These are phyloP conservation scores for Saturnispora saitoi DNA, from an alignment of 805 yeast genomes.

Conservation along the genomic window DNA sequence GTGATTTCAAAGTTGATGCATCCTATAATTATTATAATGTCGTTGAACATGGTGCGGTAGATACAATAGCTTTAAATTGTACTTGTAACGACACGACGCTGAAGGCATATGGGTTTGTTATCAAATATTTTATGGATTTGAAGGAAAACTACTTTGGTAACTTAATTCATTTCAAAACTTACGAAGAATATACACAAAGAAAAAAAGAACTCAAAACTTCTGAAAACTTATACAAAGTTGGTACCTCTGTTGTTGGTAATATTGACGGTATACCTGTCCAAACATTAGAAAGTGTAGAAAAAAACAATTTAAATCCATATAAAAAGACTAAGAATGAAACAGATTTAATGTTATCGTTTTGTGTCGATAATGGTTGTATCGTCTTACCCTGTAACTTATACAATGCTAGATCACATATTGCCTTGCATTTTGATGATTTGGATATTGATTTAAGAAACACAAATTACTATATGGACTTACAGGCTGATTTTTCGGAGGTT, in stretches of 20 bases:
- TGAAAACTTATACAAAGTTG: conserved; percentile 5
- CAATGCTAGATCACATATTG: conserved; percentile 47
- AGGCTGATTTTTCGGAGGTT: conserved; percentile 60
- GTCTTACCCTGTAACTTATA: conserved; percentile 69
- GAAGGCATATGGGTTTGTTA: conserved; percentile 69
- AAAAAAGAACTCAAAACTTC: neutral
- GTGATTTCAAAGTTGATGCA: conserved; percentile 54
- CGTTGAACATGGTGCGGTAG: conserved; percentile 58
- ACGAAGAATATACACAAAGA: conserved; percentile 60
- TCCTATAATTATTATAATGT: conserved; percentile 52
- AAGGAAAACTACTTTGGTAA: conserved; percentile 91
- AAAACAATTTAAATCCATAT: conserved; percentile 16
- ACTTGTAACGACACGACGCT: conserved; percentile 59
- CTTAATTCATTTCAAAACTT: conserved; percentile 68
- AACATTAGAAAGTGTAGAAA: conserved; percentile 8
- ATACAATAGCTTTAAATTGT: conserved; percentile 58
- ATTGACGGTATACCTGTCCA: conserved; percentile 12
- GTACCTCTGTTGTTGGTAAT: conserved; percentile 1
- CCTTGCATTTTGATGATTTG: conserved; percentile 53
- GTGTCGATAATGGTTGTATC: conserved; percentile 60
- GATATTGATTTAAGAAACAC: conserved; percentile 80
- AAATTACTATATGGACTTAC: conserved; percentile 89
- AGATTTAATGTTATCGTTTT: conserved; percentile 67
- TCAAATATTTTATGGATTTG: conserved; percentile 65
- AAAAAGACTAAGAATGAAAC: conserved; percentile 56